Evolutionary conservation across 352 stramenopile species (phyloP).

Genomic region (Saprolegnia diclina): DNA sequence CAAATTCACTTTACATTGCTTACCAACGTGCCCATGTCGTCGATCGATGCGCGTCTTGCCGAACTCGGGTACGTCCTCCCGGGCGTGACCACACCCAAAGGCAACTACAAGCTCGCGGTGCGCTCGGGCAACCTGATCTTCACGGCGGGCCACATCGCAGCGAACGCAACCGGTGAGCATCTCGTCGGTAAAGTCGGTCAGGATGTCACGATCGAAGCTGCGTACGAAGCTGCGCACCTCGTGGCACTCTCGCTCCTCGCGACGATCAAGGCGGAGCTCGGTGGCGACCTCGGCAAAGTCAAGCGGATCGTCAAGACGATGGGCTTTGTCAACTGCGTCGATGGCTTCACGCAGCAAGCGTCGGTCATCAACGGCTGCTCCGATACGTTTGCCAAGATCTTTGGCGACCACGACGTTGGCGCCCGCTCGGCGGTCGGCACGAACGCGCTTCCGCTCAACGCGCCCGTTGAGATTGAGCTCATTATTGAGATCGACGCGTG

Average conservation of each 20-base stretch:
- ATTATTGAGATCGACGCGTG: conserved; percentile 78
- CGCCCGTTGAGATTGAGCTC: conserved; percentile 88
- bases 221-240: conserved; percentile 45
- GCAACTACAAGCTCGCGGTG: conserved; percentile 37
- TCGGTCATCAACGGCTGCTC: conserved; percentile 78
- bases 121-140: conserved; percentile 37
- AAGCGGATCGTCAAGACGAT: conserved; percentile 77
- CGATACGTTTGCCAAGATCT: conserved; percentile 62
- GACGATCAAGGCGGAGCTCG: conserved; percentile 41
- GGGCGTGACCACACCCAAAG: conserved; percentile 37
- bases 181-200: conserved; percentile 45
- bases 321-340: conserved; percentile 76
- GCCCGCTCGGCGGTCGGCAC: conserved; percentile 82
- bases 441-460: conserved; percentile 80
- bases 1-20: neutral
- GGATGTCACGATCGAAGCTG: conserved; percentile 52
- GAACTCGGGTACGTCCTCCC: conserved; percentile 41
- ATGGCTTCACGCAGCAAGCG: conserved; percentile 60
- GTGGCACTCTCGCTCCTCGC: conserved; percentile 59
- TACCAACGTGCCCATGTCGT: neutral
- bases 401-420: conserved; percentile 41
- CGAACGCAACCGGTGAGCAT: conserved; percentile 30
- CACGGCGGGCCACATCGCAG: conserved; percentile 38
- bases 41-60: conserved; percentile 27
- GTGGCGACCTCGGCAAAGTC: conserved; percentile 60